These are phyloP conservation scores for Trichoderma aggressivum DNA, from an alignment of 2,329 filamentous ascomycete species.

Conservation along the genomic window DNA sequence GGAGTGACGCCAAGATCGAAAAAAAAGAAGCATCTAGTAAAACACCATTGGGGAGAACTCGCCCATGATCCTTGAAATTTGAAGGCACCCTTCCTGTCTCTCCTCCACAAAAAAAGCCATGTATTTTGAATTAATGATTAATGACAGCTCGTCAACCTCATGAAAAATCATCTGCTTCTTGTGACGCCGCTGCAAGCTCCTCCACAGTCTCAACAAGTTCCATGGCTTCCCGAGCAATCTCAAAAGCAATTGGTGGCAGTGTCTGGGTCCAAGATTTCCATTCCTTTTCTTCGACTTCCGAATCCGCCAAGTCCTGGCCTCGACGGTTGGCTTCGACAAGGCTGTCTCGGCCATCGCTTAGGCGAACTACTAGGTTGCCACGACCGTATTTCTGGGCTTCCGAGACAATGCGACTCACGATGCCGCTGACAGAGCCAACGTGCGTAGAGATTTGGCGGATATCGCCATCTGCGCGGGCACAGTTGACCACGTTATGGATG, in stretches of 20 bases:
- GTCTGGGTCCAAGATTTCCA: conserved; percentile 66
- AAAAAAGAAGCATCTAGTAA: background rate
- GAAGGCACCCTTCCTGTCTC: background rate
- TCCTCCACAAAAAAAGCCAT: background rate
- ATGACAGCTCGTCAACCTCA: conserved; percentile 27
- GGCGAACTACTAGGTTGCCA: conserved; percentile 49
- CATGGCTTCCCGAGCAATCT: conserved; percentile 78
- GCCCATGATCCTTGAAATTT: background rate
- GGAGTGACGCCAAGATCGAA: conserved; percentile 5
- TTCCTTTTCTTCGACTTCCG: conserved; percentile 47
- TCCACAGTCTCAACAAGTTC: conserved; percentile 55
- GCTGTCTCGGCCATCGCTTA: conserved; percentile 62
- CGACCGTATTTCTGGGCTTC: conserved; percentile 59
- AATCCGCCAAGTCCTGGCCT: conserved; percentile 56
- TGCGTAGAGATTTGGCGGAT: conserved; percentile 65
- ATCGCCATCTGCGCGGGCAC: conserved; percentile 62
- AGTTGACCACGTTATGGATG: conserved; percentile 75
- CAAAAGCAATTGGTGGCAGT: conserved; percentile 80
- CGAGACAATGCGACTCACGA: conserved; percentile 66
- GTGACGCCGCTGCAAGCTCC: conserved; percentile 31
- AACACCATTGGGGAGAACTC: background rate
- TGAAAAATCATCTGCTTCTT: conserved; percentile 46
- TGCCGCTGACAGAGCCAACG: conserved; percentile 65
- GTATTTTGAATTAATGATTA: conserved; percentile 12
- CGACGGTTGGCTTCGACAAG: conserved; percentile 62